Percentiles rank a stretch among this genome's conserved stretches.
Conservation (phyloP, 2,329 filamentous ascomycete species). For the Falciphora oryzae region DNA sequence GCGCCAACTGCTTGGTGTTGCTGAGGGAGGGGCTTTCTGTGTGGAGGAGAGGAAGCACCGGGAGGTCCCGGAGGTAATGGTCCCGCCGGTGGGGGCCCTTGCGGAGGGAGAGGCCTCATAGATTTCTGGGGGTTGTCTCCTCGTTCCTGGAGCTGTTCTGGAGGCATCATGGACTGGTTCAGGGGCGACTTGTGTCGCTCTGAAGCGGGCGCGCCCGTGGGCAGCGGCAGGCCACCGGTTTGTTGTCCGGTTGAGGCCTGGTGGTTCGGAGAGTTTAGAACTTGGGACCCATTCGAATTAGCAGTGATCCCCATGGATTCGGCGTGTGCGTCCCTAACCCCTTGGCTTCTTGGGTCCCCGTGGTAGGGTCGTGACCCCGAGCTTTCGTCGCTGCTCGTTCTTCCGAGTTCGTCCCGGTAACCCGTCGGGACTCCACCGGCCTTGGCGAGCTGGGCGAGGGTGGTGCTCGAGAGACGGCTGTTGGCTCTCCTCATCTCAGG, state of each 20-base stretch:
- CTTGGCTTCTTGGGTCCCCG: conserved; percentile 35
- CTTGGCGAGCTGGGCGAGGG: conserved; percentile 72
- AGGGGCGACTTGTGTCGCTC: conserved; percentile 41
- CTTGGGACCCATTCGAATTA: conserved; percentile 49
- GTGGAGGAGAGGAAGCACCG: conserved; percentile 20
- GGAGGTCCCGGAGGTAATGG: conserved; percentile 2
- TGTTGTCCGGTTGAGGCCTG: conserved; percentile 20
- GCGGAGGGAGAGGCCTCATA: not conserved
- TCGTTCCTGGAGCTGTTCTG: not conserved
- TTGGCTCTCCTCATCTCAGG: conserved; percentile 75
- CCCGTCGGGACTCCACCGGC: conserved; percentile 48
- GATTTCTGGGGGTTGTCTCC: not conserved
- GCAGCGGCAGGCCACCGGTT: not conserved
- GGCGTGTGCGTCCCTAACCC: conserved; percentile 39
- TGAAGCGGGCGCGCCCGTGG: conserved; percentile 13
- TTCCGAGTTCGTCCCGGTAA: conserved; percentile 25
- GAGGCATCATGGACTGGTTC: conserved; percentile 26
- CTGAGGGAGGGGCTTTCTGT: conserved; percentile 26
- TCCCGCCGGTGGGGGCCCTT: not conserved
- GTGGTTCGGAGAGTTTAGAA: conserved; percentile 35
- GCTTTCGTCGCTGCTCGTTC: conserved; percentile 25
- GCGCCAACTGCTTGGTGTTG: conserved; percentile 1
- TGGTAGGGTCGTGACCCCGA: conserved; percentile 17
- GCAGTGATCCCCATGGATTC: conserved; percentile 45
- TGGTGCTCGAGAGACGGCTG: conserved; percentile 76